Conservation (phyloP, 169 alveolate species). For the Cryptosporidium ubiquitum region DNA sequence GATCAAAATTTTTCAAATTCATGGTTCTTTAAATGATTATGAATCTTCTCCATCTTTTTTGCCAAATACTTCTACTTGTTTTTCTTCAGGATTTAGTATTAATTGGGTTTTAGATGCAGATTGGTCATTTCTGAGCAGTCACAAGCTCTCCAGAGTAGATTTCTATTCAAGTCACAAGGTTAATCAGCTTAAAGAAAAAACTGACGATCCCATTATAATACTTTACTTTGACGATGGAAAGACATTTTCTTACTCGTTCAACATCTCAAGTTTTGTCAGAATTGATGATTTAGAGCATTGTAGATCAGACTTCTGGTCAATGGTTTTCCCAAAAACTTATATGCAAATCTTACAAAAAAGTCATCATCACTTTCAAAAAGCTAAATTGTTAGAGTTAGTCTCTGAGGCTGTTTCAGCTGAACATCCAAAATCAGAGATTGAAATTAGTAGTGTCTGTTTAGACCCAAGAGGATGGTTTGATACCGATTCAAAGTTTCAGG, state of each 20-base stretch:
- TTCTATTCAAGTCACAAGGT: not conserved
- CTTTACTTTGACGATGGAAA: conserved; percentile 55
- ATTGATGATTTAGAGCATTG: conserved; percentile 49
- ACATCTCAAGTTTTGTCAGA: conserved; percentile 42
- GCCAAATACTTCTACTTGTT: not conserved
- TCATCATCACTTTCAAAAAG: not conserved
- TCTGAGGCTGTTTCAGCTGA: conserved; percentile 13
- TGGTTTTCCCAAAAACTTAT: conserved; percentile 27
- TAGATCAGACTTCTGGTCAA: conserved; percentile 54
- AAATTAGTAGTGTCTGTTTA: conserved; percentile 15
- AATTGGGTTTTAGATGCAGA: conserved; percentile 43
- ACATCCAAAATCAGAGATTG: conserved; percentile 9
- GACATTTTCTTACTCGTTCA: conserved; percentile 31
- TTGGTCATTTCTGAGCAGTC: conserved; percentile 27
- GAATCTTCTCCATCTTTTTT: not conserved
- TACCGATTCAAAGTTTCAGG: not conserved
- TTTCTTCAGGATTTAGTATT: not conserved
- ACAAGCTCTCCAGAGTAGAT: conserved; percentile 21
- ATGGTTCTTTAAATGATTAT: not conserved
- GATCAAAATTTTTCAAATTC: conserved; percentile 11
- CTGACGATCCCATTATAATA: conserved; percentile 16
- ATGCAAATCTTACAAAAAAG: not conserved
- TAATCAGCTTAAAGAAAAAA: not conserved
- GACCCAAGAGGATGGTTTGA: not conserved
- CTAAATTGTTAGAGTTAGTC: conserved; percentile 7